Evolutionary conservation across 2,329 filamentous ascomycete species (phyloP), one percentile per base, ranked within the genome.

Genomic region (Aspergillus candidus): DNA sequence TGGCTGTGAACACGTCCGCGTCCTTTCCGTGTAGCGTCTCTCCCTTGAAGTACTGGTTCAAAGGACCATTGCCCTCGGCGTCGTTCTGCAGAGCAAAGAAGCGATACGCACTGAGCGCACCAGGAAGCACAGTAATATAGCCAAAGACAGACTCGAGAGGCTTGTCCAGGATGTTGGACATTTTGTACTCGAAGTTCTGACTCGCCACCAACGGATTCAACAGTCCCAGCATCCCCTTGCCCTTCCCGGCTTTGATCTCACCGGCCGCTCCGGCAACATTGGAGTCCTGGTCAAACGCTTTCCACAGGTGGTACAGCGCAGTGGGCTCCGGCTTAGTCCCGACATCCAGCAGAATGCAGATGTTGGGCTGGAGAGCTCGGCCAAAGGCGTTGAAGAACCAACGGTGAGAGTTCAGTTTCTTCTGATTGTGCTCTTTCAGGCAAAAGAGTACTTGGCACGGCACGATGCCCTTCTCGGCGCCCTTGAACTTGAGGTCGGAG

Each of bases 371-470:
- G 17, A 98, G 75, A 0, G 91, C 86, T 51, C 84, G 83, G 27
- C 93, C 94, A 62, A 98, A 95, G 0, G 93, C 93, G 62, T 98
- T 98, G 74, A 98, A 98, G 72, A 96, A 97, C 93, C 93, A 98
- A 45, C 93, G 82, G 68, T 98, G 93, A 1, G 90, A 96, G 73
- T 98, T 98, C 56, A 98, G 79, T 72, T 98, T 98, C 71, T 95
- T 94, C 62, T 86, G 80, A 65, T 98, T 98, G 72, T 93, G 90
- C 66, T 98, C 93, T 71, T 98, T 98, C 50, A 98, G 73, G 61
- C 94, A 98, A 68, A 98, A 98, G 58, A 98, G 91, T 74, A 98
- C 88, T 71, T 98, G 93, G 62, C 89, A 94, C 1, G 93, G 94
- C 11, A 97, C 88, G 54, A 98, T 98, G 29, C 94, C 93, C 73